Percentiles rank a stretch among this genome's conserved stretches.
Evolutionary conservation across 2,329 filamentous ascomycete species (phyloP).

Genomic region (Colletotrichum ledebouriae): DNA sequence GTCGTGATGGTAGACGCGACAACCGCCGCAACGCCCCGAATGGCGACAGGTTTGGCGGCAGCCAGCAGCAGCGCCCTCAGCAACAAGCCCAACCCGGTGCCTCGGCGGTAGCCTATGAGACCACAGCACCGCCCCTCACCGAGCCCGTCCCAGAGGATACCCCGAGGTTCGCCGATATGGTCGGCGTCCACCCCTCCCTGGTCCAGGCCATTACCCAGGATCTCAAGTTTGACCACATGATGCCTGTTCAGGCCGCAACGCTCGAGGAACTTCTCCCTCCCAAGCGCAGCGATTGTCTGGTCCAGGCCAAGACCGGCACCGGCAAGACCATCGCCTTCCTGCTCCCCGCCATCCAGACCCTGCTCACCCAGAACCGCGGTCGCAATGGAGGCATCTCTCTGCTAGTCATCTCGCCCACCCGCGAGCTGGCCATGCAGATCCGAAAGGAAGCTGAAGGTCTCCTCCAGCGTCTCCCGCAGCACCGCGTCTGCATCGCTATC

Average conservation of each 20-base stretch:
- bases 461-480: constrained; percentile 78
- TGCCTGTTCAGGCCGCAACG: constrained; percentile 67
- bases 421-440: constrained; percentile 79
- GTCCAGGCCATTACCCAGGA: constrained; percentile 63
- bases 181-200: constrained; percentile 59
- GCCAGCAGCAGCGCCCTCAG: constrained; percentile 4
- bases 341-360: constrained; percentile 83
- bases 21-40: constrained; percentile 20
- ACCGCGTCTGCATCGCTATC: constrained; percentile 83
- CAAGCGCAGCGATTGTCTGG: constrained; percentile 68
- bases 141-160: constrained; percentile 58
- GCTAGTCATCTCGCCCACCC: constrained; percentile 78
- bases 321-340: constrained; percentile 90
- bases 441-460: constrained; percentile 78
- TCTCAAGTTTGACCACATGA: constrained; percentile 66
- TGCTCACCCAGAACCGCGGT: constrained; percentile 63
- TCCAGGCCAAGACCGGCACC: constrained; percentile 89
- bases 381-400: constrained; percentile 63
- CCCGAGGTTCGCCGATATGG: constrained; percentile 61
- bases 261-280: constrained; percentile 62
- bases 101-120: constrained; percentile 1
- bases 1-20: constrained; percentile 13
- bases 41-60: constrained; percentile 14
- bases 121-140: constrained; percentile 52
- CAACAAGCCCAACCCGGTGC: constrained; percentile 14